phyloP scores from a whole-genome alignment of 1,284 basidiomycete species.

The Butyriboletus pseudospeciosus region DNA sequence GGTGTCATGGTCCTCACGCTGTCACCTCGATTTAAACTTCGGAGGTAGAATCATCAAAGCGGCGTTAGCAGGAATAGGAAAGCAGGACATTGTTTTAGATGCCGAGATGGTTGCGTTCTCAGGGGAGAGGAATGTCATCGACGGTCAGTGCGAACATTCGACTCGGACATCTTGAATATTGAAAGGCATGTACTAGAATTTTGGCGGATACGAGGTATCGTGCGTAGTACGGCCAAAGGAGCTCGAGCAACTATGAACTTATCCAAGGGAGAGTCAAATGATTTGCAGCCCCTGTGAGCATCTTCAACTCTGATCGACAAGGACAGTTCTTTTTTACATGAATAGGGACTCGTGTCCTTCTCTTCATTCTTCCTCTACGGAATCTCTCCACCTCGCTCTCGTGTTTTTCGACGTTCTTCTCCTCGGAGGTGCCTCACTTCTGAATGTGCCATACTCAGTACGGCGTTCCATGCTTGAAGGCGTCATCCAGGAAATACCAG shows the following conservation, averaged over 20 bases:
- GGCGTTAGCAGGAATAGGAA: conserved; percentile 46
- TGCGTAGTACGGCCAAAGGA: conserved; percentile 55
- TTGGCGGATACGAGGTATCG: conserved; percentile 60
- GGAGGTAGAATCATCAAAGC: conserved; percentile 53
- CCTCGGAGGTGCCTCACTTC: conserved; percentile 55
- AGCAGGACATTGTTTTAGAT: conserved; percentile 65
- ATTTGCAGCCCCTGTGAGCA: conserved; percentile 25
- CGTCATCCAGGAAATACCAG: conserved; percentile 48
- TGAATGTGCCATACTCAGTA: conserved; percentile 51
- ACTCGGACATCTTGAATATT: background rate
- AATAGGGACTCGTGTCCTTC: conserved; percentile 41
- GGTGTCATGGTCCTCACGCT: conserved; percentile 19
- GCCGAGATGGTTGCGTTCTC: conserved; percentile 86
- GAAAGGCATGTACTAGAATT: conserved; percentile 48
- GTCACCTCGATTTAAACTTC: background rate
- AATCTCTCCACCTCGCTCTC: conserved; percentile 61
- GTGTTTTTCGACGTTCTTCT: conserved; percentile 82
- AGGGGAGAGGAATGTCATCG: conserved; percentile 47
- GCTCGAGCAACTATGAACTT: conserved; percentile 32
- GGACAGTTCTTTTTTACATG: background rate
- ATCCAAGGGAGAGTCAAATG: conserved; percentile 12
- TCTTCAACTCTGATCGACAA: background rate
- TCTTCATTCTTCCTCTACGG: conserved; percentile 42
- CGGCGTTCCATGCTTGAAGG: conserved; percentile 62
- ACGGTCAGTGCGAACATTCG: conserved; percentile 43